A percentile compares a stretch with the other conserved stretches of the same genome.
Conservation (phyloP, 2,329 filamentous ascomycete genomes). For the Pseudogymnoascus sp. region DNA sequence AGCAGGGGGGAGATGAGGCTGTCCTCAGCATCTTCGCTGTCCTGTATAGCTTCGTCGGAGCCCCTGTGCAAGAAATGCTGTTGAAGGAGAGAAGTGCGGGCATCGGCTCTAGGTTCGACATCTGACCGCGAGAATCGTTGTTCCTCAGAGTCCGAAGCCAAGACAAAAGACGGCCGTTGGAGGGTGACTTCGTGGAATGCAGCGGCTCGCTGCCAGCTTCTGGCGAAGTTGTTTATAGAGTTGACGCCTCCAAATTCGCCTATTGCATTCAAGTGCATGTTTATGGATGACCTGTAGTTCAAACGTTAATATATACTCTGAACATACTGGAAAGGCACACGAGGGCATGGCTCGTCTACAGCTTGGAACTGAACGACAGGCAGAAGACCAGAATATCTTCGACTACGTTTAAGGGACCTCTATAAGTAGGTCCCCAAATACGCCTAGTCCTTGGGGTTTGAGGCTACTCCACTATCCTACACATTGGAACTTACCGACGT, state of each 20-base stretch:
- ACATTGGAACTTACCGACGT: constrained; percentile 20
- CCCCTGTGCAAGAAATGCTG: constrained; percentile 42
- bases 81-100: constrained; percentile 36
- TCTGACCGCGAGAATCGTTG: constrained; percentile 22
- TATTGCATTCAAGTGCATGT: constrained; percentile 48
- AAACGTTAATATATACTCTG: not conserved
- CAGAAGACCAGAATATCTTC: not conserved
- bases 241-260: constrained; percentile 81
- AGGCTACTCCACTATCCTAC: not conserved
- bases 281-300: constrained; percentile 48
- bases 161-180: constrained; percentile 66
- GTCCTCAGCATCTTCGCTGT: constrained; percentile 17
- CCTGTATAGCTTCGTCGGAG: constrained; percentile 25
- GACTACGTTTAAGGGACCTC: not conserved
- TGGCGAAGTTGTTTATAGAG: constrained; percentile 86
- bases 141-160: constrained; percentile 47
- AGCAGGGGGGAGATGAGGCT: constrained; percentile 20
- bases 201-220: constrained; percentile 86
- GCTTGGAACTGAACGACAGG: not conserved
- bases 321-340: not conserved
- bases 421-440: not conserved
- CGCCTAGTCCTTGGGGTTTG: not conserved
- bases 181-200: constrained; percentile 83
- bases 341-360: not conserved
- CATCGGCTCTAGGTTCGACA: constrained; percentile 19